Evolutionary conservation across 2,329 filamentous ascomycete species (phyloP).

Genomic region (Ceratocystis variospora): DNA sequence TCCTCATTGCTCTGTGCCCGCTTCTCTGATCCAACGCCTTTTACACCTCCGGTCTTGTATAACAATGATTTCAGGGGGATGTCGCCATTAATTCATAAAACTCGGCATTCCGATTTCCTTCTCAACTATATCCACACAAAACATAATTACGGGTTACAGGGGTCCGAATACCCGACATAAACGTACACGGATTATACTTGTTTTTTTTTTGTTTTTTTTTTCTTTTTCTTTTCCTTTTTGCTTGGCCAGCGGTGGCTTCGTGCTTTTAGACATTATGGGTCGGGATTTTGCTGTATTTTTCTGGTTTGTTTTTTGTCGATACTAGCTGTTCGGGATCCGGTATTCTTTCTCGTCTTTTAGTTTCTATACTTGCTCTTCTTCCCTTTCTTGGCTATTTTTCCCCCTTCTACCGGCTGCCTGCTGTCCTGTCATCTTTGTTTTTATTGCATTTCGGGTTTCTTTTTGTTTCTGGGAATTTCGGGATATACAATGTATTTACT

Average conservation of each 20-base stretch:
- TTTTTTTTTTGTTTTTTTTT: background rate
- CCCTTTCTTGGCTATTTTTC: slow-evolving; percentile 13
- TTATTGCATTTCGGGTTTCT: slow-evolving; percentile 25
- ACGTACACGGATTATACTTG: background rate
- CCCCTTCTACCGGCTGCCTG: slow-evolving; percentile 19
- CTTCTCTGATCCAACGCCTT: background rate
- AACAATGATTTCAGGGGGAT: background rate
- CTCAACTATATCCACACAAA: background rate
- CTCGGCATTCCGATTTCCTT: background rate
- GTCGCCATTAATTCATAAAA: background rate
- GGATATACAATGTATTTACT: slow-evolving; percentile 5
- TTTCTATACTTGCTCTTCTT: background rate
- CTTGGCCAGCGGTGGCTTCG: slow-evolving; percentile 2
- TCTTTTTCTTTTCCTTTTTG: background rate
- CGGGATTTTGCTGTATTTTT: background rate
- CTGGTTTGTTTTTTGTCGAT: background rate
- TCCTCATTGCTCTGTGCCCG: too few species aligned
- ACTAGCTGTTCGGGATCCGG: background rate
- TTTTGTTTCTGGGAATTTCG: slow-evolving; percentile 20
- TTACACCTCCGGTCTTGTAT: background rate
- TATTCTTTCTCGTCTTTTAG: background rate
- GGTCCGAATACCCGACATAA: background rate
- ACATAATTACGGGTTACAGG: background rate
- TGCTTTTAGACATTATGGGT: slow-evolving; percentile 1
- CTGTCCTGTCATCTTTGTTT: slow-evolving; percentile 24